phyloP scores from a whole-genome alignment of 805 yeast genomes.

The Teunomyces panamensis region DNA sequence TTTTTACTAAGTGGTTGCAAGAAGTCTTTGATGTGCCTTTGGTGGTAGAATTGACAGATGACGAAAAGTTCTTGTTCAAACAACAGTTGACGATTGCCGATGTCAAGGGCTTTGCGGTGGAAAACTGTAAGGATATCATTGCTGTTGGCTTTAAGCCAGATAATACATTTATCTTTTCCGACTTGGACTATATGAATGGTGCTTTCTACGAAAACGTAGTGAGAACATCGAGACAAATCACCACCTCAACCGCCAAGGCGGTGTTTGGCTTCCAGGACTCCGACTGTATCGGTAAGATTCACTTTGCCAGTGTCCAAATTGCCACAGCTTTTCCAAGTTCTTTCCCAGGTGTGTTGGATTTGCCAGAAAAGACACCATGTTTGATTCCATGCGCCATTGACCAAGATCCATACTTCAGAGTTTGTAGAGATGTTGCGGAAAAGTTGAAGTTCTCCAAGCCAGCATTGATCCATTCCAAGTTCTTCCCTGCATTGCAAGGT shows the following conservation, averaged over 20 bases:
- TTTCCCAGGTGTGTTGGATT: slow-evolving; percentile 87
- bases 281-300: slow-evolving; percentile 91
- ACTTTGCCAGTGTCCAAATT: slow-evolving; percentile 94
- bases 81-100: slow-evolving; percentile 85
- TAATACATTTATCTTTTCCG: slow-evolving; percentile 93
- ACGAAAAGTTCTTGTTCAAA: slow-evolving; percentile 94
- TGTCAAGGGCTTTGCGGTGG: slow-evolving; percentile 73
- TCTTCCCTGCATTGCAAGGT: slow-evolving; percentile 98
- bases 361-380: slow-evolving; percentile 89
- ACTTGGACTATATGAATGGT: slow-evolving; percentile 88
- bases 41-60: slow-evolving; percentile 92
- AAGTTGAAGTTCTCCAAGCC: slow-evolving; percentile 90
- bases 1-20: slow-evolving; percentile 96
- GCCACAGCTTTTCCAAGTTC: slow-evolving; percentile 95
- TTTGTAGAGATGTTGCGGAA: slow-evolving; percentile 95
- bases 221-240: slow-evolving; percentile 87
- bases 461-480: slow-evolving; percentile 86
- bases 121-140: slow-evolving; percentile 89
- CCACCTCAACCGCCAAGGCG: slow-evolving; percentile 95
- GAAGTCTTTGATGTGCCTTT: slow-evolving; percentile 96
- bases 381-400: slow-evolving; percentile 98
- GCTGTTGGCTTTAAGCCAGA: slow-evolving; percentile 93
- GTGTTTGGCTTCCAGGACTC: slow-evolving; percentile 95
- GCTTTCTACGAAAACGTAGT: slow-evolving; percentile 93
- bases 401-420: slow-evolving; percentile 97